Evolutionary conservation across 2,329 filamentous ascomycete species (phyloP).

Genomic region (Penicillium sp.): DNA sequence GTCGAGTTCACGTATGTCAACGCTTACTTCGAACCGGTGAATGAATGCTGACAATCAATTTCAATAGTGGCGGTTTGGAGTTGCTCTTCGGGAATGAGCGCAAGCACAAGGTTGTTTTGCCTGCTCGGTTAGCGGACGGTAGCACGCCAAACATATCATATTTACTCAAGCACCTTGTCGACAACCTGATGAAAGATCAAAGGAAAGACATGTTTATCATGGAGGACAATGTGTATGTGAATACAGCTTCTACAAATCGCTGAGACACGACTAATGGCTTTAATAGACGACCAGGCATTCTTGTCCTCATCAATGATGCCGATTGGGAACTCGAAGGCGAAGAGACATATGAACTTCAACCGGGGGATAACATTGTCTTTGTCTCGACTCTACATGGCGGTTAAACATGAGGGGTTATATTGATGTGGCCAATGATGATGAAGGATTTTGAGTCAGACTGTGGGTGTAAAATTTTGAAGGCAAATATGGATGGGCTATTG

Average conservation of each 20-base stretch:
- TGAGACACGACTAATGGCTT: constrained; percentile 16
- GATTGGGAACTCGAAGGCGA: constrained; percentile 99
- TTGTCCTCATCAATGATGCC: constrained; percentile 94
- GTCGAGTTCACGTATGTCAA: constrained; percentile 69
- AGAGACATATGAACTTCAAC: constrained; percentile 79
- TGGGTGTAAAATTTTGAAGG: background rate
- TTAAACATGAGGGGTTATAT: constrained; percentile 41
- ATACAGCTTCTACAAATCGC: background rate
- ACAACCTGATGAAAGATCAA: constrained; percentile 78
- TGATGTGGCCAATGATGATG: constrained; percentile 1
- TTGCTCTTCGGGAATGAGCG: constrained; percentile 85
- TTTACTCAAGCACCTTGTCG: constrained; percentile 75
- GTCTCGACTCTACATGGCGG: constrained; percentile 95
- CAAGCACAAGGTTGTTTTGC: constrained; percentile 68
- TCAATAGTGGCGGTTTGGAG: constrained; percentile 78
- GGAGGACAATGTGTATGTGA: constrained; percentile 78
- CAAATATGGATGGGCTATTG: background rate
- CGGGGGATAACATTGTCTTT: constrained; percentile 85
- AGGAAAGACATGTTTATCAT: constrained; percentile 87
- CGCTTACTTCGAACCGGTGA: constrained; percentile 4
- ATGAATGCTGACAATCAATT: constrained; percentile 8
- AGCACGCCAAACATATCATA: constrained; percentile 67
- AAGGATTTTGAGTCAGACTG: background rate
- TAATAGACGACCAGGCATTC: constrained; percentile 84
- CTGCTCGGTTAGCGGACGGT: constrained; percentile 60